Evolutionary conservation across 176 grass and related monocot species (phyloP).

Genomic region (Eragrostis nindensis): DNA sequence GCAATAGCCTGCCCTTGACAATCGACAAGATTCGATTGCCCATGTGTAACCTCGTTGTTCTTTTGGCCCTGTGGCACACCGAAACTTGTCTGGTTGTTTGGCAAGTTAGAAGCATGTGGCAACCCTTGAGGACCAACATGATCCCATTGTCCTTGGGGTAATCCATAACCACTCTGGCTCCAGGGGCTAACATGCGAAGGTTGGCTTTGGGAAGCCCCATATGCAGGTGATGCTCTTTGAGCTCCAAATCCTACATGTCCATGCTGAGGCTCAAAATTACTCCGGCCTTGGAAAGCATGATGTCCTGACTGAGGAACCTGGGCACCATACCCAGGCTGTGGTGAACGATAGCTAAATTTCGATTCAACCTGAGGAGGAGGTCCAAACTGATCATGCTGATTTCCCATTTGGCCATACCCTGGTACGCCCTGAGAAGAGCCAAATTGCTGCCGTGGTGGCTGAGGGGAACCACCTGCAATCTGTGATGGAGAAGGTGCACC

Average conservation of each 20-base stretch:
- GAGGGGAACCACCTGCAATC: not conserved
- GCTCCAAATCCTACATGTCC: slow-evolving; percentile 21
- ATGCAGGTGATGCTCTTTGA: slow-evolving; percentile 12
- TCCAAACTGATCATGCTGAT: slow-evolving; percentile 26
- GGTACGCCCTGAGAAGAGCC: slow-evolving; percentile 10
- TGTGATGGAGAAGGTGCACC: slow-evolving; percentile 8
- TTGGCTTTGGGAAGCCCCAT: slow-evolving; percentile 18
- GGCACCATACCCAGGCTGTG: slow-evolving; percentile 24
- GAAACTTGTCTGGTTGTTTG: slow-evolving; percentile 11
- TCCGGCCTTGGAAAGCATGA: slow-evolving; percentile 9
- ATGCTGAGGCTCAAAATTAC: slow-evolving; percentile 1
- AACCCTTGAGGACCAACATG: slow-evolving; percentile 1
- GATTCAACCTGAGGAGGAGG: slow-evolving; percentile 6
- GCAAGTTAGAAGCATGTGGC: not conserved
- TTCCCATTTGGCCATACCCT: slow-evolving; percentile 18
- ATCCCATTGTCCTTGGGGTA: slow-evolving; percentile 10
- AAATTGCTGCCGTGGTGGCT: not conserved
- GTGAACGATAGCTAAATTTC: slow-evolving; percentile 4
- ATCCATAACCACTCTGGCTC: slow-evolving; percentile 20
- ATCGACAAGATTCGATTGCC: slow-evolving; percentile 6
- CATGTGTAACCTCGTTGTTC: slow-evolving; percentile 21
- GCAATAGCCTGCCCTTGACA: slow-evolving; percentile 11
- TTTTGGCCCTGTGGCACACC: slow-evolving; percentile 31
- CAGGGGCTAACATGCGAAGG: not conserved
- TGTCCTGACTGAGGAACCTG: slow-evolving; percentile 31